Conservation (phyloP, 768 basidiomycete species). For the Podaxis sp. region DNA sequence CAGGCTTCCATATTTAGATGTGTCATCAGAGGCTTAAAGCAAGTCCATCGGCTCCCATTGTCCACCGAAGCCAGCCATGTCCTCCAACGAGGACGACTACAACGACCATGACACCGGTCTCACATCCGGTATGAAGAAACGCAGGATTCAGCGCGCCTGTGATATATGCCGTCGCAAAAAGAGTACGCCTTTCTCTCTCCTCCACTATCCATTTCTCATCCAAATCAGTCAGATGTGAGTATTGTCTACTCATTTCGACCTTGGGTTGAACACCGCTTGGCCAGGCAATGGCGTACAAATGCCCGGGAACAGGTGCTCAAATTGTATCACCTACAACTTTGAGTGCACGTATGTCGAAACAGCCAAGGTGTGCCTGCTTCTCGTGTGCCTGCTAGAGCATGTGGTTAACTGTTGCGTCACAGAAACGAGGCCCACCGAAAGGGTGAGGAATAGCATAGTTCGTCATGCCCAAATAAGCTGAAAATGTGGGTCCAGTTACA, state of each 20-base stretch:
- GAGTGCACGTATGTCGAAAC: slow-evolving; percentile 70
- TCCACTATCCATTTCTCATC: background rate
- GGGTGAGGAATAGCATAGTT: slow-evolving; percentile 33
- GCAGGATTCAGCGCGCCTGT: slow-evolving; percentile 74
- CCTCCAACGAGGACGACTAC: slow-evolving; percentile 63
- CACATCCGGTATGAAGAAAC: slow-evolving; percentile 50
- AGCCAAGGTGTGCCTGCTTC: slow-evolving; percentile 48
- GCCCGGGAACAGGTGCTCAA: slow-evolving; percentile 62
- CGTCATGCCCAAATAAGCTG: background rate
- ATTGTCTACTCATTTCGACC: background rate
- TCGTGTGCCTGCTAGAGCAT: slow-evolving; percentile 13
- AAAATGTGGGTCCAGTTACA: slow-evolving; percentile 33
- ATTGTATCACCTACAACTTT: slow-evolving; percentile 58
- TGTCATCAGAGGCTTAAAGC: background rate
- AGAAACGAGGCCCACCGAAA: slow-evolving; percentile 62
- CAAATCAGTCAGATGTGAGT: slow-evolving; percentile 58
- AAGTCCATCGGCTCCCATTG: background rate
- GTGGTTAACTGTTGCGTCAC: background rate
- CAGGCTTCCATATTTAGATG: background rate
- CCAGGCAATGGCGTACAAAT: slow-evolving; percentile 70
- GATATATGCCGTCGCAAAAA: slow-evolving; percentile 84
- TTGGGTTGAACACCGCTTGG: background rate
- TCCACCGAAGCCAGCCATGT: slow-evolving; percentile 34
- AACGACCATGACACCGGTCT: slow-evolving; percentile 37
- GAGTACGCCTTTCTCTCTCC: slow-evolving; percentile 36